These are phyloP conservation scores for Hypomontagnella monticulosa DNA, from an alignment of 495 filamentous ascomycete genomes.

Conservation along the genomic window DNA sequence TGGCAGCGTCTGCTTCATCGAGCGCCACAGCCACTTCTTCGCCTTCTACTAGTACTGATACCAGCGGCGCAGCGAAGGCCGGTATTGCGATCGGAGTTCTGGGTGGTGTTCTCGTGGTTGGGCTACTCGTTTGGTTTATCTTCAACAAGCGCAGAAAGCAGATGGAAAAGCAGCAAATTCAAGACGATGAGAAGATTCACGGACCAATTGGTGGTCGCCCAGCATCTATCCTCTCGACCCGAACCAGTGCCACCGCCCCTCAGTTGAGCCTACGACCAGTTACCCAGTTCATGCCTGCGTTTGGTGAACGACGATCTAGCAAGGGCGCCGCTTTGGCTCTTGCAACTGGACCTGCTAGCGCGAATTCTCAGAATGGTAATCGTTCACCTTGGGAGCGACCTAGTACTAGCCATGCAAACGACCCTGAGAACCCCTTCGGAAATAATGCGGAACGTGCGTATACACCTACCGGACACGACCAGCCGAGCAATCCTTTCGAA, in stretches of 20 bases:
- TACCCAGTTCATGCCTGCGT: constrained; percentile 83
- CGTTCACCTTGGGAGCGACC: constrained; percentile 50
- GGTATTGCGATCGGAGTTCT: constrained; percentile 85
- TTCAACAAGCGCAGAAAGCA: constrained; percentile 71
- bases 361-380: constrained; percentile 36
- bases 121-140: constrained; percentile 70
- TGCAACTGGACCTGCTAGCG: constrained; percentile 51
- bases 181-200: constrained; percentile 67
- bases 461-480: constrained; percentile 48
- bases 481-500: constrained; percentile 53
- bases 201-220: constrained; percentile 51
- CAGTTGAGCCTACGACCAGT: constrained; percentile 86
- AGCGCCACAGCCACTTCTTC: constrained; percentile 43
- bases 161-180: constrained; percentile 58
- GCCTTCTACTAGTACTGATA: constrained; percentile 28
- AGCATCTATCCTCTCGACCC: constrained; percentile 43
- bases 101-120: constrained; percentile 68
- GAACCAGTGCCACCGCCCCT: constrained; percentile 63
- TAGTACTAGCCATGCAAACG: constrained; percentile 55
- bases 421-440: constrained; percentile 62
- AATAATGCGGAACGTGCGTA: constrained; percentile 53
- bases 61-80: constrained; percentile 76
- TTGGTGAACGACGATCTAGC: constrained; percentile 60
- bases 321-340: constrained; percentile 57
- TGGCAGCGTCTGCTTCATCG: constrained; percentile 44